phyloP scores from a whole-genome alignment of 768 basidiomycete genomes.

The Trametes punicea region DNA sequence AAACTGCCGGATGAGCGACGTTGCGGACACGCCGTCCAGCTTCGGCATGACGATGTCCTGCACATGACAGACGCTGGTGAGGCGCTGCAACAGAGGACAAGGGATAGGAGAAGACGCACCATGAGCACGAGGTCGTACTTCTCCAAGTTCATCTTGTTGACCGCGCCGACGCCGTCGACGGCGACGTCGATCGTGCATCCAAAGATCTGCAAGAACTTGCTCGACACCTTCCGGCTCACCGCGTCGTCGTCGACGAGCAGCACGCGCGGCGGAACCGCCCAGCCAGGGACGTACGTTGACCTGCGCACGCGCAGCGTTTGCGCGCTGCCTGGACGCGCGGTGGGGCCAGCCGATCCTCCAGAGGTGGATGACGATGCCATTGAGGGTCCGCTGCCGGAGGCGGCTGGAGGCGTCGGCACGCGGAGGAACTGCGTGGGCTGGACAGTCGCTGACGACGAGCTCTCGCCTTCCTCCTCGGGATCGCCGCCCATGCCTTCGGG shows the following conservation, averaged over 20 bases:
- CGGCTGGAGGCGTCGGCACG: slow-evolving; percentile 23
- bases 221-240: slow-evolving; percentile 82
- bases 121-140: slow-evolving; percentile 96
- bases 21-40: slow-evolving; percentile 85
- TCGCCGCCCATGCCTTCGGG: slow-evolving; percentile 31
- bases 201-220: slow-evolving; percentile 93
- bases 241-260: slow-evolving; percentile 94
- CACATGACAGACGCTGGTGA: background rate
- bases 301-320: slow-evolving; percentile 66
- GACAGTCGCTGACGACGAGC: slow-evolving; percentile 10
- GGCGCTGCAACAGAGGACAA: background rate
- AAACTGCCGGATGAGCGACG: slow-evolving; percentile 90
- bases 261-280: slow-evolving; percentile 89
- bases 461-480: slow-evolving; percentile 28
- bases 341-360: background rate
- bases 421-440: slow-evolving; percentile 16
- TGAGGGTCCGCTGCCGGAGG: slow-evolving; percentile 24
- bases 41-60: slow-evolving; percentile 96
- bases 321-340: slow-evolving; percentile 21
- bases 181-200: slow-evolving; percentile 94
- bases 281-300: slow-evolving; percentile 82
- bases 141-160: slow-evolving; percentile 94
- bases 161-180: slow-evolving; percentile 87
- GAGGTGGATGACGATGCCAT: background rate
- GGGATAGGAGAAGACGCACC: slow-evolving; percentile 45